phyloP scores from a whole-genome alignment of 2,329 filamentous ascomycete species.

The Sarocladiaceae sp. region DNA sequence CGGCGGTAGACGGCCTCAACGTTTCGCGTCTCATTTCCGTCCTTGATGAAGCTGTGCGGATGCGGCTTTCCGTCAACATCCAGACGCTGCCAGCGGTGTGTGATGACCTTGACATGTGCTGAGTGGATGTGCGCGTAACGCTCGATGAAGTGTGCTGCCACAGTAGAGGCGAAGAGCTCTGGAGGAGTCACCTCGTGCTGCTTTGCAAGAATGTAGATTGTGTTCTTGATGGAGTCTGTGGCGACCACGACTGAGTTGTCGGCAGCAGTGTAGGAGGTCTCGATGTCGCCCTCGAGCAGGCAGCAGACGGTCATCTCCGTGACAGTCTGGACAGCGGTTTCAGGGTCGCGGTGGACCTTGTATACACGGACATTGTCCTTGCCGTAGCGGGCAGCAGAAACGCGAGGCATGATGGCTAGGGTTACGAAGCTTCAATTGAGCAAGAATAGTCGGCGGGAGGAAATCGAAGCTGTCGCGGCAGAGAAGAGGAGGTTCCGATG shows the following conservation, averaged over 20 bases:
- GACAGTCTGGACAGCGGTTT: constrained; percentile 76
- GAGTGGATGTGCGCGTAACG: constrained; percentile 84
- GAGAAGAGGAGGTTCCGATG: no score
- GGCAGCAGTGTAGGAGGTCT: constrained; percentile 81
- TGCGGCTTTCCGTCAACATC: constrained; percentile 82
- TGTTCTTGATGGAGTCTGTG: constrained; percentile 98
- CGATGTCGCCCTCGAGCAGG: constrained; percentile 88
- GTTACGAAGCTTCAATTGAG: neutral
- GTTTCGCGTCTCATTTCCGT: constrained; percentile 82
- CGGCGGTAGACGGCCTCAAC: constrained; percentile 70
- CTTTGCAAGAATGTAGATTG: constrained; percentile 91
- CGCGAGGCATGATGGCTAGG: constrained; percentile 42
- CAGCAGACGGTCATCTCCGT: constrained; percentile 94
- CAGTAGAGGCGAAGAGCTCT: constrained; percentile 81
- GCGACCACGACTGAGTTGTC: constrained; percentile 96
- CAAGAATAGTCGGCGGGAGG: neutral
- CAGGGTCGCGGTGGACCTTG: constrained; percentile 81
- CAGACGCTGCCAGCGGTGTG: constrained; percentile 91
- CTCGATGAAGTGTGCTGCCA: constrained; percentile 85
- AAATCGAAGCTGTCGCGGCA: no score
- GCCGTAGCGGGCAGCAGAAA: constrained; percentile 70
- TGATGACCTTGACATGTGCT: constrained; percentile 76
- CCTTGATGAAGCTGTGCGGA: constrained; percentile 90
- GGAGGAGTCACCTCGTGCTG: constrained; percentile 88
- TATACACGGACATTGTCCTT: constrained; percentile 98